phyloP scores from a whole-genome alignment of 2,329 filamentous ascomycete species.

The Monilinia fructicola region DNA sequence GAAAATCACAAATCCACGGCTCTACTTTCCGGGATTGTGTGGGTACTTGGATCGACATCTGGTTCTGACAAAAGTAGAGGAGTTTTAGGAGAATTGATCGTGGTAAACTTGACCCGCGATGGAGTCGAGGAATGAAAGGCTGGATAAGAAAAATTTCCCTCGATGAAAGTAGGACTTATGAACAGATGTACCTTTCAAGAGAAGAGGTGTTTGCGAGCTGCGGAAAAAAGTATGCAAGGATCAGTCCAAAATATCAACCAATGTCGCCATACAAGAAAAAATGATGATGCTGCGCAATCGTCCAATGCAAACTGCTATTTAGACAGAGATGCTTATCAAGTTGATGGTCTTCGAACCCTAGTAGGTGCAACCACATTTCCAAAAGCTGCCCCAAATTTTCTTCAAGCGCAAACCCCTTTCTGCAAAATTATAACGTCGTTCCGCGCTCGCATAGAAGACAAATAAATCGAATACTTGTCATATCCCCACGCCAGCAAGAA shows the following conservation, averaged over 20 bases:
- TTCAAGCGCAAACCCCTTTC: slow-evolving; percentile 1
- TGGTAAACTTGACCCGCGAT: not conserved
- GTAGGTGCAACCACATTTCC: slow-evolving; percentile 11
- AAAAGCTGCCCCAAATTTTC: not conserved
- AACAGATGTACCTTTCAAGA: not conserved
- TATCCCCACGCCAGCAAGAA: slow-evolving; percentile 7
- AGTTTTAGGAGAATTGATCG: not conserved
- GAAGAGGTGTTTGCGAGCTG: not conserved
- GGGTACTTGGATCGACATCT: not conserved
- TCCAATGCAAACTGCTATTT: rapidly evolving
- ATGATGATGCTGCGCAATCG: no score
- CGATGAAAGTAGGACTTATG: not conserved
- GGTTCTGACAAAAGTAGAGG: no score
- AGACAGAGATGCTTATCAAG: not conserved
- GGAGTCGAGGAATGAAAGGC: not conserved
- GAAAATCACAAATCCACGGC: no score
- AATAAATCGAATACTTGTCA: not conserved
- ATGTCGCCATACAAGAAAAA: no score
- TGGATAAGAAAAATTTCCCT: not conserved
- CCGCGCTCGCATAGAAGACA: not conserved
- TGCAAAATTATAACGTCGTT: not conserved
- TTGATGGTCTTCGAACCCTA: not conserved
- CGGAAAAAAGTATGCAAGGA: not conserved
- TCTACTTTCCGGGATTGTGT: not conserved
- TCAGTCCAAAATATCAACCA: not conserved